Evolutionary conservation across 805 yeast species (phyloP), one percentile per base, ranked within the genome.

Genomic region (Debaryomyces maramus): DNA sequence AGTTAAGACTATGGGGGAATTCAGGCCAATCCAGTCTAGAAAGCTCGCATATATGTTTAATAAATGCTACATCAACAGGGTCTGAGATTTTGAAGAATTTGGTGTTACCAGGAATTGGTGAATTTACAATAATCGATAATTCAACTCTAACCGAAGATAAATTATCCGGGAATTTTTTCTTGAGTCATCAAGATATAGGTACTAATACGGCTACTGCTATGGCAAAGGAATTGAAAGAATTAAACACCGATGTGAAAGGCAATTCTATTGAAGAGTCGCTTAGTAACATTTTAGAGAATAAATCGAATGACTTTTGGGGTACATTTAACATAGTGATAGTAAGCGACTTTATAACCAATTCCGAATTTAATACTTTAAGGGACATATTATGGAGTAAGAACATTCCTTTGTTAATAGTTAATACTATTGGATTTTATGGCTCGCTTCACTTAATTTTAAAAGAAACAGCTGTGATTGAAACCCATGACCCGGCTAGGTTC

Each of bases 1-100:
- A 91, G 56, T 65, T 91, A 43, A 75, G 97, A 26, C 65, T 91
- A 11, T 91, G 98, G 98, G 89, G 87, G 1, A 53, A 74, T 0
- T 60, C 72, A 8, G 99, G 97, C 3, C 99, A 91, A 53, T 43
- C 58, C 3, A 65, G 70, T 5, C 67, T 91, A 13, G 77, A 77
- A 22, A 52, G 56, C 2, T 67, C 90, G 0, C 80, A 75, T 40
- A 70, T 89, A 3, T 76, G 88, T 40, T 58, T 88, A 3, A 50
- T 88, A 2, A 77, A 79, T 32, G 80, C 80, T 4, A 67, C 78
- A 1, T 53, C 81, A 0, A 67, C 81, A 0, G 79, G 83, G 1
- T 72, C 81, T 3, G 98, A 91, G 58, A 61, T 78, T 3, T 58
- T 85, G 27, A 90, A 91, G 67, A 88, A 89, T 59, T 65, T 91